Percentiles rank a stretch among this genome's conserved stretches.
Conservation (phyloP, 345 rosid species). For the Corchorus olitorius region DNA sequence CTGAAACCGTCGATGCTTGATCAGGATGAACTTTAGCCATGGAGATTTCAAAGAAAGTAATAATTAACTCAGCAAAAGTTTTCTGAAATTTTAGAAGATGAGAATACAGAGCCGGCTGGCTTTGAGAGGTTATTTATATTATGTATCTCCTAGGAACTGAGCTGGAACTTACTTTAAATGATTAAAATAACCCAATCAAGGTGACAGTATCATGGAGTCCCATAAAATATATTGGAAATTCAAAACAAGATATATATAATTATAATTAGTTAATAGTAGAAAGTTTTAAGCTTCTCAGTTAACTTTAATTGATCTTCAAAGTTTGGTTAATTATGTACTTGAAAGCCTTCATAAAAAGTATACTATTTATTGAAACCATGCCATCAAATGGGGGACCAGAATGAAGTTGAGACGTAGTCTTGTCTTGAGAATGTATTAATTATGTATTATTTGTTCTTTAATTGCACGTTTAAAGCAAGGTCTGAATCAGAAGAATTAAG, state of each 20-base stretch:
- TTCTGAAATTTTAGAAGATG: not conserved
- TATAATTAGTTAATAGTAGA: no score
- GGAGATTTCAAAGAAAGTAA: not conserved
- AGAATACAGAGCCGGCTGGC: not conserved
- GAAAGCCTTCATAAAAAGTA: not conserved
- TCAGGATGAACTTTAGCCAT: constrained; percentile 21
- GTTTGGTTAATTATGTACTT: not conserved
- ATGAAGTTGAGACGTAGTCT: not conserved
- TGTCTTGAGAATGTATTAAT: no score
- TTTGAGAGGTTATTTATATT: not conserved
- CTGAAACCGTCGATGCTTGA: not conserved
- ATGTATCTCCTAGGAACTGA: not conserved
- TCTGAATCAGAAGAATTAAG: not conserved
- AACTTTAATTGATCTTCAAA: not conserved
- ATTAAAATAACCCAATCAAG: not conserved
- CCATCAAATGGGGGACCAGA: not conserved
- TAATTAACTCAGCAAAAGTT: not conserved
- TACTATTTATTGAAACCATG: not conserved
- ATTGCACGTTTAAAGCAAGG: not conserved
- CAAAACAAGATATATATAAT: not conserved
- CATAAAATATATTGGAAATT: not conserved
- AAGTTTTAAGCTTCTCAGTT: not conserved
- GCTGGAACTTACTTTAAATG: not conserved
- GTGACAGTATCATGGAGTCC: not conserved
- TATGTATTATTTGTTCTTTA: no score